A percentile compares a stretch with the other conserved stretches of the same genome.
Conservation (phyloP, 345 rosid genomes). For the Lepidium sativum region DNA sequence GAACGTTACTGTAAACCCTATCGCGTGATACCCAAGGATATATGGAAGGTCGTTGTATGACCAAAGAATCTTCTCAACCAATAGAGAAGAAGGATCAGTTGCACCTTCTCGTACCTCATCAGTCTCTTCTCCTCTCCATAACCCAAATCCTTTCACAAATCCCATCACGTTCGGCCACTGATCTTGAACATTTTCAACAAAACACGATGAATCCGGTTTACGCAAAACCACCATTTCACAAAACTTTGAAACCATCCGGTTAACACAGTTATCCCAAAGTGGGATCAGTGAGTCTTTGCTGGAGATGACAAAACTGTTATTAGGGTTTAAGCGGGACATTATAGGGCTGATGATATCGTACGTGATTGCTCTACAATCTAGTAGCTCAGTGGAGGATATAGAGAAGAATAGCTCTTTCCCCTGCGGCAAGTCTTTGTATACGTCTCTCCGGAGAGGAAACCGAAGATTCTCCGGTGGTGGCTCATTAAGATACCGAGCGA, state of each 20-base stretch:
- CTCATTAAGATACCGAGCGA: constrained; percentile 77
- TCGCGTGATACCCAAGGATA: constrained; percentile 74
- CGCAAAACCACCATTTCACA: constrained; percentile 59
- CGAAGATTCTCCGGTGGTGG: constrained; percentile 85
- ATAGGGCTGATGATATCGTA: constrained; percentile 59
- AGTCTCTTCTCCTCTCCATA: constrained; percentile 96
- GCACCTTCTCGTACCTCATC: constrained; percentile 57
- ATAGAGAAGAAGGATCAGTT: constrained; percentile 50
- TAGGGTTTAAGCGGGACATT: constrained; percentile 43
- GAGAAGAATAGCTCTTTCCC: constrained; percentile 82
- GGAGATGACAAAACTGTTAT: constrained; percentile 33
- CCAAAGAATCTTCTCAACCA: constrained; percentile 79
- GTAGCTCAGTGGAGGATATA: constrained; percentile 43
- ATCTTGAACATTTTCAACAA: constrained; percentile 39
- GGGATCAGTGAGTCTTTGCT: constrained; percentile 77
- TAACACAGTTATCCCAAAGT: constrained; percentile 85
- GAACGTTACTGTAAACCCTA: constrained; percentile 65
- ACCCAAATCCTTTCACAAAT: constrained; percentile 54
- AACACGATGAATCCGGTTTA: constrained; percentile 33
- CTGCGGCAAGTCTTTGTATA: constrained; percentile 68
- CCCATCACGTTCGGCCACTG: constrained; percentile 93
- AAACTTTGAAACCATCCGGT: constrained; percentile 66
- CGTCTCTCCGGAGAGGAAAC: constrained; percentile 71
- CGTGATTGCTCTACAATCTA: constrained; percentile 62
- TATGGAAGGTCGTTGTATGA: constrained; percentile 82